Evolutionary conservation across 1,284 basidiomycete genomes (phyloP), one percentile per base, ranked within the genome.

Genomic region (Boletus smithii): DNA sequence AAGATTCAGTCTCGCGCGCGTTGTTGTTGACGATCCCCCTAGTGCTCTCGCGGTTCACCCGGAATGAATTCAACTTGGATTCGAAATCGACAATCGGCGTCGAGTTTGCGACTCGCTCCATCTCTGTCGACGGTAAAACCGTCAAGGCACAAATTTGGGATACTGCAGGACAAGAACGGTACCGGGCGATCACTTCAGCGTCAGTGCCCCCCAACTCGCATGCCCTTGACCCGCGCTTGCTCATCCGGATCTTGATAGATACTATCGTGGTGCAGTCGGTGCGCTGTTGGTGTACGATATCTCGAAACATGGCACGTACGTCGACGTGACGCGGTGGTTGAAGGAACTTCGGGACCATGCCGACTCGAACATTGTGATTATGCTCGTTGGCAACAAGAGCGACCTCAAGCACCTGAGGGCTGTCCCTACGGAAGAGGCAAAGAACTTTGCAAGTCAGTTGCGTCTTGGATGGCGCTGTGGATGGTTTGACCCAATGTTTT

Each of bases 131-230:
- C 69, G 83, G 85, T 36, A 99, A 99, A 84, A 97, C 88, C 5
- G 82, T 99, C 62, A 99, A 99, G 74, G 95, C 95, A 24, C 95
- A 99, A 73, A 98, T 99, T 62, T 99, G 95, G 95, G 97, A 99
- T 74, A 98, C 94, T 62, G 95, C 97, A 65, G 95, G 97, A 33
- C 95, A 98, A 73, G 95, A 98, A 73, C 89, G 95, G 61, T 99
- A 99, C 76, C 87, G 95, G 53, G 95, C 97, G 50, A 99, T 99
- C 71, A 99, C 95, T 43, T 95, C 95, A 60, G 91, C 91, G 88
- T 92, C 49, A 71, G 87, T 39, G 4, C 16, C 36, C 8, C 22
- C 7, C 7, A 2, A 11, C 7, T 33, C 4, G 22, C n/a, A 18
- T 31, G 16, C 40, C 48, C 42, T 46, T 41, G 44, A 42, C 44